phyloP scores from a whole-genome alignment of 495 filamentous ascomycete species.

The Lichina pygmaea region DNA sequence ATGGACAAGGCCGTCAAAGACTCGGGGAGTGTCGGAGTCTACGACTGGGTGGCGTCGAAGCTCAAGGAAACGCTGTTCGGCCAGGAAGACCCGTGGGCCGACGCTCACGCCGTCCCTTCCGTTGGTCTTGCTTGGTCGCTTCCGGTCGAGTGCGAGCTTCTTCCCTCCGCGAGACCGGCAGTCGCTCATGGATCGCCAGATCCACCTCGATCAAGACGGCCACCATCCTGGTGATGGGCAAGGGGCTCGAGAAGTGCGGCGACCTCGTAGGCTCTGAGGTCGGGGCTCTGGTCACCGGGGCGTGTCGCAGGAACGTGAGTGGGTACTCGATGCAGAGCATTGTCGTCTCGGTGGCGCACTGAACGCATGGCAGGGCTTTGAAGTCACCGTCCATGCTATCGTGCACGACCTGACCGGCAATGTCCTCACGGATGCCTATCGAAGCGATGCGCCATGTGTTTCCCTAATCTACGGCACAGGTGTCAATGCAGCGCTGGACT shows the following conservation, averaged over 20 bases:
- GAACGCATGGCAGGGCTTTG: constrained; percentile 8
- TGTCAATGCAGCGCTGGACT: constrained; percentile 15
- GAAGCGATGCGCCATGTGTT: constrained; percentile 12
- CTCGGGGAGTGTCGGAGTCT: constrained; percentile 28
- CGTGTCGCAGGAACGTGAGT: constrained; percentile 22
- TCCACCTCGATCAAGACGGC: constrained; percentile 31
- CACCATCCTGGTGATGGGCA: constrained; percentile 34
- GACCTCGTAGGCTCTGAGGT: constrained; percentile 29
- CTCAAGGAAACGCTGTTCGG: constrained; percentile 25
- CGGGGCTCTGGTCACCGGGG: constrained; percentile 25
- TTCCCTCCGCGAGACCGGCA: background rate
- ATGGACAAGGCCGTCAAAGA: constrained; percentile 27
- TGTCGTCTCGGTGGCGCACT: background rate
- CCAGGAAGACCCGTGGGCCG: constrained; percentile 5
- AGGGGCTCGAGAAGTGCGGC: constrained; percentile 33
- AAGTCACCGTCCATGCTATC: constrained; percentile 15
- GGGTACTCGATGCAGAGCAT: background rate
- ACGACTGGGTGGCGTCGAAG: constrained; percentile 39
- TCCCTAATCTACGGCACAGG: constrained; percentile 18
- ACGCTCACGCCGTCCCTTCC: constrained; percentile 16
- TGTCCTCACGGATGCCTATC: constrained; percentile 16
- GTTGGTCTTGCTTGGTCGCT: constrained; percentile 47
- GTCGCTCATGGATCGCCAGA: constrained; percentile 6
- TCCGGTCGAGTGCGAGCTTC: constrained; percentile 28
- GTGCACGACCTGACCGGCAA: constrained; percentile 17